These are phyloP conservation scores for Candida ulmi DNA, from an alignment of 805 yeast genomes.

Conservation along the genomic window DNA sequence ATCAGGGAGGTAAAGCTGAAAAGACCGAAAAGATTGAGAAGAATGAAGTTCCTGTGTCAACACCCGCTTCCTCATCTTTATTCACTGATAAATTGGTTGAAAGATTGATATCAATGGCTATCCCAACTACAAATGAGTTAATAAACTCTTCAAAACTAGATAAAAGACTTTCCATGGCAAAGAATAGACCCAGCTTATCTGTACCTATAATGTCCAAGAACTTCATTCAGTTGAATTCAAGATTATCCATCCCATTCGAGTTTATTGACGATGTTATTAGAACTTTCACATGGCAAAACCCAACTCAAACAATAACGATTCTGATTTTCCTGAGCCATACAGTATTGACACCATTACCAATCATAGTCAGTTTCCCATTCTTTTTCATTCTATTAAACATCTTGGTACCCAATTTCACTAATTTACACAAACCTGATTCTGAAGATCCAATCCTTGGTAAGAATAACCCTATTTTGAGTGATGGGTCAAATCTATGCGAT, in stretches of 20 bases:
- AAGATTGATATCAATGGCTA: constrained; percentile 61
- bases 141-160: constrained; percentile 38
- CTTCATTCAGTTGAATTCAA: constrained; percentile 53
- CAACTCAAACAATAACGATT: constrained; percentile 54
- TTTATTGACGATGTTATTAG: constrained; percentile 50
- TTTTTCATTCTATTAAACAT: constrained; percentile 46
- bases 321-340: constrained; percentile 44
- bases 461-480: constrained; percentile 39
- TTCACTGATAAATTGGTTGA: constrained; percentile 71
- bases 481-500: constrained; percentile 44
- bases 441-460: constrained; percentile 23
- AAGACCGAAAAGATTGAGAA: neutral
- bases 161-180: constrained; percentile 54
- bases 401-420: constrained; percentile 62
- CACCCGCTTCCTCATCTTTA: neutral
- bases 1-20: neutral
- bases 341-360: constrained; percentile 53
- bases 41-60: neutral
- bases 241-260: constrained; percentile 58
- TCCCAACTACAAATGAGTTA: constrained; percentile 52
- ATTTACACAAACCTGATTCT: constrained; percentile 58
- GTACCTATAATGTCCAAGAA: constrained; percentile 67
- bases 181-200: constrained; percentile 61
- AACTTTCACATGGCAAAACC: constrained; percentile 60
- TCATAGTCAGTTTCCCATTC: constrained; percentile 49